Evolutionary conservation across 2,329 filamentous ascomycete species (phyloP).

Genomic region (Penicillium palitans): DNA sequence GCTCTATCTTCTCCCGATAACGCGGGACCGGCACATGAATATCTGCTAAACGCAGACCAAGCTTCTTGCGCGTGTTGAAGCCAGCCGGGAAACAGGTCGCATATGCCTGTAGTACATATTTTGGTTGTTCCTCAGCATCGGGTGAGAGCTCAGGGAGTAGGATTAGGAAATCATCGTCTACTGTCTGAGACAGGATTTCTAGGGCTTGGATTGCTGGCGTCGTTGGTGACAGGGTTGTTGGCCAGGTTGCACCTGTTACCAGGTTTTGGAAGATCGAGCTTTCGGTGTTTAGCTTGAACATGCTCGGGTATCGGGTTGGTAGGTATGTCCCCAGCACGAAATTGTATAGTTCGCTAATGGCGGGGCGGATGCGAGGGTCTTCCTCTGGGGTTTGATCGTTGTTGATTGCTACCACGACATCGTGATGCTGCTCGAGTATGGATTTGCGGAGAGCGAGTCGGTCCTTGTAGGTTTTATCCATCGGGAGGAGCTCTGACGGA

Average conservation of each 20-base stretch:
- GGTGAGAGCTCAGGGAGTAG: constrained; percentile 48
- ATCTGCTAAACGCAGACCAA: constrained; percentile 52
- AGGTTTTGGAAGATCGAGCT: constrained; percentile 46
- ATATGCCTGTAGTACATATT: constrained; percentile 59
- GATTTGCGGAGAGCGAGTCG: constrained; percentile 53
- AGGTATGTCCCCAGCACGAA: constrained; percentile 58
- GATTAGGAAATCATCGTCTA: constrained; percentile 63
- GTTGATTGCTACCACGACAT: constrained; percentile 43
- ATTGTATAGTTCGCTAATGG: constrained; percentile 53
- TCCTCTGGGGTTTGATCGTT: constrained; percentile 30
- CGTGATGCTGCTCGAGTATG: constrained; percentile 48
- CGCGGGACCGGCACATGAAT: constrained; percentile 62
- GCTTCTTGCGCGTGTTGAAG: constrained; percentile 58
- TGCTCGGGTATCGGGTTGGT: constrained; percentile 56
- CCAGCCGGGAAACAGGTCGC: constrained; percentile 59
- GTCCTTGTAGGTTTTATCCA: constrained; percentile 60
- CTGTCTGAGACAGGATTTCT: constrained; percentile 50
- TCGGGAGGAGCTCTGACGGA: constrained; percentile 56
- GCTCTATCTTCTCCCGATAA: constrained; percentile 58
- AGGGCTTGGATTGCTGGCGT: constrained; percentile 45
- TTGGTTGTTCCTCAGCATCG: constrained; percentile 28
- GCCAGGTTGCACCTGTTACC: constrained; percentile 47
- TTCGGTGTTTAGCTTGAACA: constrained; percentile 46
- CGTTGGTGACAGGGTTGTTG: constrained; percentile 34
- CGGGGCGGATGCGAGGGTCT: constrained; percentile 43